Evolutionary conservation across 768 basidiomycete genomes (phyloP), one percentile per base, ranked within the genome.

Genomic region (Russula foetens): DNA sequence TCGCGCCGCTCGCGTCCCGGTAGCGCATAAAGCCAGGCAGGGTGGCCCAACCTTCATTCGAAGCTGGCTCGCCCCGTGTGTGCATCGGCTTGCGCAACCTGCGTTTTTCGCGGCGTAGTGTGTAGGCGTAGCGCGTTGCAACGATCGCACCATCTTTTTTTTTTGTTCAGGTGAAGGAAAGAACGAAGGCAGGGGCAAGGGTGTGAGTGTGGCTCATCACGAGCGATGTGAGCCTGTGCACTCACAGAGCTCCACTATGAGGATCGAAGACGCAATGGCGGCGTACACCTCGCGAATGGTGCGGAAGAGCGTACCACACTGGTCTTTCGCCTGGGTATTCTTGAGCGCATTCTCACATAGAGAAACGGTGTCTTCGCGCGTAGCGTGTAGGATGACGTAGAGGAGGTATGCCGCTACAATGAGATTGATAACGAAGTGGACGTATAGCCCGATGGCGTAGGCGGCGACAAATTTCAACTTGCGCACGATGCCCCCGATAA

Each of bases 401-500:
- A 84, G 73, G 65, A 84, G 75, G 71, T 79, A 85, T 56, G 69
- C 69, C 43, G 80, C 80, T 61, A 81, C 76, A 29, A 71, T 75
- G 68, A 84, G 59, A 68, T 82, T 84, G 75, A 84, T 59, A 64
- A 81, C 43, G 68, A 84, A 78, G 71, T 85, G 82, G 63, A 77
- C 63, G 73, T 82, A 81, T 68, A 83, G 72, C 69, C 80, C 79
- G 68, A 81, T 80, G 11, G 79, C 73, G 66, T 84, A 85, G 50
- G 77, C 75, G 67, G 76, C 77, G 51, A 83, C 75, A 66, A 88
- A 84, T 2, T 74, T 67, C 71, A 83, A 83, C 67, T 86, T 86
- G 67, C 81, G 80, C 43, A 81, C 79, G 56, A 85, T 74, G 0
- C 77, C 78, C n/a, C 86, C 86, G 33, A 84, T 75, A 55, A 88